Percentiles rank a stretch among this genome's conserved stretches.
These are phyloP conservation scores for Marasmius tenuissimus DNA, from an alignment of 1,284 basidiomycete species.

Conservation along the genomic window DNA sequence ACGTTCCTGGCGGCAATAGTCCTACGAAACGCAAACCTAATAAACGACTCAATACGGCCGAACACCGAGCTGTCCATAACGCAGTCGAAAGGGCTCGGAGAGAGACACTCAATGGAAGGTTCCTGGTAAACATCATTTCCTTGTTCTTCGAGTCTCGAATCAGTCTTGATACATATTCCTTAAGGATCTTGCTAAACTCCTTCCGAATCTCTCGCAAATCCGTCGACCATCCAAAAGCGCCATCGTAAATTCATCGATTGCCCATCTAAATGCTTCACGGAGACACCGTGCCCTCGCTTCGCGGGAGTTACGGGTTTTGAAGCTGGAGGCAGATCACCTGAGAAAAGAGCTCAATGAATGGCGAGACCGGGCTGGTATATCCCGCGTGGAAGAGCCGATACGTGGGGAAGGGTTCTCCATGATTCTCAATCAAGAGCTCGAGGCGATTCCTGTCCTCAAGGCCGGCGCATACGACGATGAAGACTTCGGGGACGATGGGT, in stretches of 20 bases:
- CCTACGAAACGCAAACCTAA: slow-evolving; percentile 72
- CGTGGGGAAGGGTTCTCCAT: slow-evolving; percentile 69
- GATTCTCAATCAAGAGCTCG: slow-evolving; percentile 67
- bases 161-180: slow-evolving; percentile 2
- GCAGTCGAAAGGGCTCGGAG: slow-evolving; percentile 90
- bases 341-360: slow-evolving; percentile 87
- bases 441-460: slow-evolving; percentile 38
- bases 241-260: slow-evolving; percentile 91
- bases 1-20: background rate
- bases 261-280: slow-evolving; percentile 79
- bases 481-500: background rate
- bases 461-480: slow-evolving; percentile 12
- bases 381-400: slow-evolving; percentile 67
- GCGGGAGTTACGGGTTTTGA: slow-evolving; percentile 73
- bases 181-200: slow-evolving; percentile 83
- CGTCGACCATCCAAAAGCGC: slow-evolving; percentile 91
- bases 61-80: slow-evolving; percentile 92
- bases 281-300: slow-evolving; percentile 78
- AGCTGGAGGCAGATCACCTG: slow-evolving; percentile 79
- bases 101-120: slow-evolving; percentile 88
- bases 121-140: slow-evolving; percentile 58
- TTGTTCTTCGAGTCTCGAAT: background rate
- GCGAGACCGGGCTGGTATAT: slow-evolving; percentile 73
- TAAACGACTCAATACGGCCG: slow-evolving; percentile 88
- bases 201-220: slow-evolving; percentile 91